phyloP scores from a whole-genome alignment of 306 rosid genomes.

The Glycine latifolia region DNA sequence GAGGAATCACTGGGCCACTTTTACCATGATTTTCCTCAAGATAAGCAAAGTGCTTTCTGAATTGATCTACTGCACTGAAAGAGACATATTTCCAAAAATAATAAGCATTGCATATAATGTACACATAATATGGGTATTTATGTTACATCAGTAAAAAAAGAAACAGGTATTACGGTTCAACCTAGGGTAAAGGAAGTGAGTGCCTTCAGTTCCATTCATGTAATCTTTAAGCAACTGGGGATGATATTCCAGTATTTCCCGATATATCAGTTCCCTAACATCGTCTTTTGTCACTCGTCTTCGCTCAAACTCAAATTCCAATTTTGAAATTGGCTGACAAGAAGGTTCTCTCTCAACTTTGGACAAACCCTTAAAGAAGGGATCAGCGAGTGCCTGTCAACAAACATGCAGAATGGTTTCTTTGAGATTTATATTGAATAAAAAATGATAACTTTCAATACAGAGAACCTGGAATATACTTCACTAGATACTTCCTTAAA shows the following conservation, averaged over 20 bases:
- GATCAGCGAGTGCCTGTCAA: constrained; percentile 86
- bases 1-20: constrained; percentile 70
- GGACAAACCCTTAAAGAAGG: constrained; percentile 83
- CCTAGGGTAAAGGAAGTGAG: constrained; percentile 80
- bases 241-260: constrained; percentile 88
- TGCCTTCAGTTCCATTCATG: constrained; percentile 68
- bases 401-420: not conserved
- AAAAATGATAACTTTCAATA: not conserved
- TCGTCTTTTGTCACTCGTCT: constrained; percentile 74
- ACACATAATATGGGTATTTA: too few relatives aligned
- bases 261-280: constrained; percentile 69
- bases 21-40: constrained; percentile 77
- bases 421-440: constrained; percentile 13
- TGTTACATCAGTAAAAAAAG: too few relatives aligned
- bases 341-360: constrained; percentile 94
- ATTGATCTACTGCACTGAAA: constrained; percentile 54
- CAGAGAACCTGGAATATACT: not conserved
- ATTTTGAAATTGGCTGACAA: constrained; percentile 74
- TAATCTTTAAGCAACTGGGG: constrained; percentile 87
- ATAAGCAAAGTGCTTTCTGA: constrained; percentile 30
- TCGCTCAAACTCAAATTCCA: constrained; percentile 91
- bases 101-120: not conserved
- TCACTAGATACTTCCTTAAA: constrained; percentile 18
- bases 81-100: not conserved
- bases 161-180: too few relatives aligned